phyloP scores from a whole-genome alignment of 179 eudicot species.

The Sideroxylon spinosum region DNA sequence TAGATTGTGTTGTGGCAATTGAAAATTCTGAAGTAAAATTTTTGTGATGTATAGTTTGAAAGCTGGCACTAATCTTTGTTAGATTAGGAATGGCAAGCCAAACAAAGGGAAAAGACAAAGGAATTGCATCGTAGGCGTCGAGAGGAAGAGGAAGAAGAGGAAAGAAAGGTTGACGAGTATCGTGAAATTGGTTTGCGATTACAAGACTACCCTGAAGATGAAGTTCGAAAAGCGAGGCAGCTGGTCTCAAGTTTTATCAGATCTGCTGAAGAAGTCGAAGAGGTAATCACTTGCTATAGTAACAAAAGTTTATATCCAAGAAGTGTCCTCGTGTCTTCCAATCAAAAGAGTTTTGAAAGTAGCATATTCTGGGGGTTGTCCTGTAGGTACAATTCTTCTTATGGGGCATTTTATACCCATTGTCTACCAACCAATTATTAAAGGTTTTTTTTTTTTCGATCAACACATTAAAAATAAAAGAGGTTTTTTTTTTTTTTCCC shows the following conservation, averaged over 20 bases:
- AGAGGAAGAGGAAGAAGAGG: constrained; percentile 92
- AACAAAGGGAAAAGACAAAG: constrained; percentile 72
- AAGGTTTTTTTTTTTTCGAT: too few species aligned
- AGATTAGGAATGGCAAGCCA: constrained; percentile 90
- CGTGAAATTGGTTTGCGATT: constrained; percentile 75
- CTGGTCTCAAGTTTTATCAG: constrained; percentile 78
- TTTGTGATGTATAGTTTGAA: neutral
- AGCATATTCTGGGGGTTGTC: neutral
- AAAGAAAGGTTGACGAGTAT: constrained; percentile 70
- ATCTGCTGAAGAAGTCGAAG: constrained; percentile 97
- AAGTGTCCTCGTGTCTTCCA: neutral
- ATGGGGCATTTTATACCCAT: too few species aligned
- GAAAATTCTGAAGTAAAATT: neutral
- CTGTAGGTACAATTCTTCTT: neutral
- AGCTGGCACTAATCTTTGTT: constrained; percentile 16
- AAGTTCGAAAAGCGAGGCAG: constrained; percentile 59
- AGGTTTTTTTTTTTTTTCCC: too few species aligned
- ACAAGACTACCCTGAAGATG: constrained; percentile 77
- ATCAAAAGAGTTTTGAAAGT: neutral
- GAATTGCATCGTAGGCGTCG: constrained; percentile 57
- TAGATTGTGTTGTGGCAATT: neutral
- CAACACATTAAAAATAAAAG: too few species aligned
- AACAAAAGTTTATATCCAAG: neutral
- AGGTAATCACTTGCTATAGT: constrained; percentile 40
- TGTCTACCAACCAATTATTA: too few species aligned